Conservation (phyloP, 805 yeast genomes). For the Cyberlindnera veronae region DNA sequence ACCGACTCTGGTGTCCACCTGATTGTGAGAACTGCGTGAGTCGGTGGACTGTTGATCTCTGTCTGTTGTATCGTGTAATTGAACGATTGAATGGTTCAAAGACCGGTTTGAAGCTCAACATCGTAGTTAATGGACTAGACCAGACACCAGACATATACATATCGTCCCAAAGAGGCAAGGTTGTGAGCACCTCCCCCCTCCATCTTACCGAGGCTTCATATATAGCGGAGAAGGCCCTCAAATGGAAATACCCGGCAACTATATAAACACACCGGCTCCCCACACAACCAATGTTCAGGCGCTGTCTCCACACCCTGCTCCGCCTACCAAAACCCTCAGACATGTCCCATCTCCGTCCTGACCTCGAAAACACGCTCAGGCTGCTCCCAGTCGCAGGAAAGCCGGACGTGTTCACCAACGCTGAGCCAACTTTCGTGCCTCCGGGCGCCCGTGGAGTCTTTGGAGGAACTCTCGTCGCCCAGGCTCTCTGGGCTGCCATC, state of each 20-base stretch:
- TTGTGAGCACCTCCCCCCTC: too few relatives aligned
- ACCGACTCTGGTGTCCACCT: slow-evolving; percentile 89
- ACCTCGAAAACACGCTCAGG: slow-evolving; percentile 18
- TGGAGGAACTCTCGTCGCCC: slow-evolving; percentile 70
- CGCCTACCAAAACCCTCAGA: slow-evolving; percentile 5
- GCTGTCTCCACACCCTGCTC: background rate
- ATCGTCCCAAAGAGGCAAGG: too few relatives aligned
- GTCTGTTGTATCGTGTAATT: too few relatives aligned
- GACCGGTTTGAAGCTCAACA: too few relatives aligned
- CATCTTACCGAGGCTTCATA: too few relatives aligned
- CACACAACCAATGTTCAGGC: background rate
- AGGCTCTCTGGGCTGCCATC: slow-evolving; percentile 58
- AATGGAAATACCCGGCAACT: too few relatives aligned
- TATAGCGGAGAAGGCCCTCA: too few relatives aligned
- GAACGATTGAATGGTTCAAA: too few relatives aligned
- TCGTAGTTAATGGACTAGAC: too few relatives aligned
- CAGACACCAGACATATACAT: too few relatives aligned
- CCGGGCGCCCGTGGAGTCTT: slow-evolving; percentile 61
- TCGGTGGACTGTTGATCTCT: slow-evolving; percentile 21
- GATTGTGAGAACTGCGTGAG: slow-evolving; percentile 69
- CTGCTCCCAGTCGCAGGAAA: slow-evolving; percentile 7
- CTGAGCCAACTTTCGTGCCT: slow-evolving; percentile 35
- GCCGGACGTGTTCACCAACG: slow-evolving; percentile 17
- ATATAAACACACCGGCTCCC: too few relatives aligned
- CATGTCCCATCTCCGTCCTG: slow-evolving; percentile 12